Percentiles rank a stretch among this genome's conserved stretches.
phyloP scores from a whole-genome alignment of 495 filamentous ascomycete genomes.

The Pseudevernia furfuracea region DNA sequence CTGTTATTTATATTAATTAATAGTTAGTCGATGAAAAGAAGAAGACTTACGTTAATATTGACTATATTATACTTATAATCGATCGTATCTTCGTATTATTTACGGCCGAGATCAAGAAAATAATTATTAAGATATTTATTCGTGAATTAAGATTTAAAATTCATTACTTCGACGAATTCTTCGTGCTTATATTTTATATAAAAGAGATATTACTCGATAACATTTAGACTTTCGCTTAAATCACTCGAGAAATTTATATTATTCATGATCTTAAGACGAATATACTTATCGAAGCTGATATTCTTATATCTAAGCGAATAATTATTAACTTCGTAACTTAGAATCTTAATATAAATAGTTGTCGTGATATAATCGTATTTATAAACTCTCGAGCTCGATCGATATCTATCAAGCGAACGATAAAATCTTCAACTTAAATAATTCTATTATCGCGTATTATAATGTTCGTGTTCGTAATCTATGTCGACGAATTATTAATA shows the following conservation, averaged over 20 bases:
- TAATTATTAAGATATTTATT: not conserved
- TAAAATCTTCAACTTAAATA: not conserved
- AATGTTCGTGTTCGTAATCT: not conserved
- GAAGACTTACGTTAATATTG: not conserved
- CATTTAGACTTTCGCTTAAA: not conserved
- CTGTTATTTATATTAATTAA: not conserved
- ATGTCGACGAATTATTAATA: conserved; percentile 3
- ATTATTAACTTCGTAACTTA: conserved; percentile 2
- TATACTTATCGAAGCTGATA: conserved; percentile 3
- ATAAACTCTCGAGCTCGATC: not conserved
- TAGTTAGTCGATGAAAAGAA: not conserved
- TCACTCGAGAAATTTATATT: conserved; percentile 1
- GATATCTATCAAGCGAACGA: not conserved
- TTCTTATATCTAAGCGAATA: not conserved
- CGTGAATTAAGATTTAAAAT: not conserved
- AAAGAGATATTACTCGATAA: not conserved
- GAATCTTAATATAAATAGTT: not conserved
- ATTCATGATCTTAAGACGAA: not conserved
- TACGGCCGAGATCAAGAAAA: not conserved
- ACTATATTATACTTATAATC: not conserved
- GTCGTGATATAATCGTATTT: not conserved
- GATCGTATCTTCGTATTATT: not conserved
- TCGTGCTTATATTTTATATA: not conserved
- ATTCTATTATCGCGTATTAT: not conserved
- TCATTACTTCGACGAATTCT: not conserved